phyloP scores from a whole-genome alignment of 2,329 filamentous ascomycete genomes.

The Paraconiothyrium sp. region DNA sequence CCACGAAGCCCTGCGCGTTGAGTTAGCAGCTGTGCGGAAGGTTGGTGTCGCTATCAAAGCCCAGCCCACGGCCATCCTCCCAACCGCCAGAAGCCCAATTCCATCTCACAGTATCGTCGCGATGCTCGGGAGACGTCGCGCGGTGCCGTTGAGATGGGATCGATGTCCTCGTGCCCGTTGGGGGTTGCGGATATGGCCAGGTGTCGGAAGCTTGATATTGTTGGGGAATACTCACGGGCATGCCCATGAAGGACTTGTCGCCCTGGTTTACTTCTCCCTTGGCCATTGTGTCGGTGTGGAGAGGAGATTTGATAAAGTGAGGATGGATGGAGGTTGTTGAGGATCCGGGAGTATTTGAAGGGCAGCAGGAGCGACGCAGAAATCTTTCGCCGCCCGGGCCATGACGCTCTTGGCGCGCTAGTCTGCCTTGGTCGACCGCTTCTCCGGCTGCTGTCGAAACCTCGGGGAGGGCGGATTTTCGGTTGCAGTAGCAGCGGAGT shows the following conservation, averaged over 20 bases:
- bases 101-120: conserved; percentile 33
- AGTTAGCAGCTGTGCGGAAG: conserved; percentile 39
- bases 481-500: conserved; percentile 1
- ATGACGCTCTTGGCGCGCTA: conserved; percentile 16
- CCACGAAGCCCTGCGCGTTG: conserved; percentile 79
- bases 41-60: conserved; percentile 29
- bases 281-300: conserved; percentile 50
- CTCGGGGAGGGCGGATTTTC: conserved; percentile 12
- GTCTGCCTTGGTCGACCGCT: conserved; percentile 17
- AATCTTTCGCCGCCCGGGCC: conserved; percentile 16
- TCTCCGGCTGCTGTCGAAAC: conserved; percentile 17
- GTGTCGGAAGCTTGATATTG: conserved; percentile 20
- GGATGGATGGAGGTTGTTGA: conserved; percentile 22
- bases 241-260: conserved; percentile 65
- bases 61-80: conserved; percentile 25
- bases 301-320: conserved; percentile 52
- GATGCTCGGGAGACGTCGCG: conserved; percentile 25
- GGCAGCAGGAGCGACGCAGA: conserved; percentile 13
- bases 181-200: conserved; percentile 29
- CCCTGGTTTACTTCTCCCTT: conserved; percentile 59
- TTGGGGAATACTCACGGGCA: conserved; percentile 50
- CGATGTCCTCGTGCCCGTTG: conserved; percentile 27
- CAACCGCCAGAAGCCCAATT: conserved; percentile 30
- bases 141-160: conserved; percentile 44
- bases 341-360: conserved; percentile 14